These are phyloP conservation scores for Epichloe aotearoae DNA, from an alignment of 2,329 filamentous ascomycete genomes.

Conservation along the genomic window DNA sequence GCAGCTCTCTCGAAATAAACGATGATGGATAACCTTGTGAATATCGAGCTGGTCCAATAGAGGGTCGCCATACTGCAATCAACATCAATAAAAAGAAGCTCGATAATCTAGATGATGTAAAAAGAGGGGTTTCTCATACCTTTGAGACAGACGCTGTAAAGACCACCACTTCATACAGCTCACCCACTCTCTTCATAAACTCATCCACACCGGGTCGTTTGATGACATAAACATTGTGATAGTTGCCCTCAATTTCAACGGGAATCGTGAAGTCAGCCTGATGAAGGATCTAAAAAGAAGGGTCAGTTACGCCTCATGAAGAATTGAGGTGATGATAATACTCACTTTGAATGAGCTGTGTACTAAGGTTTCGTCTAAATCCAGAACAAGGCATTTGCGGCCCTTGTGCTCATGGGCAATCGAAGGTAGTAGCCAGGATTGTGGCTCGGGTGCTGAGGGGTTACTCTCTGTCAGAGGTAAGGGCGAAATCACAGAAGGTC, in stretches of 20 bases:
- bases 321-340: background rate
- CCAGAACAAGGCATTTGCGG: conserved; percentile 86
- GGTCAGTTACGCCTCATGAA: conserved; percentile 2
- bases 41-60: conserved; percentile 94
- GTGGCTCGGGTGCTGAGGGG: conserved; percentile 28
- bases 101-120: conserved; percentile 5
- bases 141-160: conserved; percentile 98
- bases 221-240: conserved; percentile 98
- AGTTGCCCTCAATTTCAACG: conserved; percentile 96
- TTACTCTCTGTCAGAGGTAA: conserved; percentile 28
- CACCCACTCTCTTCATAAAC: conserved; percentile 97
- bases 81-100: conserved; percentile 5
- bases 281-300: conserved; percentile 61
- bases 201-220: conserved; percentile 97
- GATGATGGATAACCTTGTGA: conserved; percentile 89
- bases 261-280: conserved; percentile 98
- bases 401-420: conserved; percentile 67
- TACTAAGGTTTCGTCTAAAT: conserved; percentile 91
- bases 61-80: conserved; percentile 75
- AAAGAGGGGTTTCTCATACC: conserved; percentile 31
- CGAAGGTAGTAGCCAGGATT: conserved; percentile 67
- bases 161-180: conserved; percentile 95
- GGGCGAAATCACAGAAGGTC: conserved; percentile 26
- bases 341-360: conserved; percentile 91
- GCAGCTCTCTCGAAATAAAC: conserved; percentile 94